Evolutionary conservation across 441 rosid genomes (phyloP), one percentile per base, ranked within the genome.

Genomic region (Eutrema salsugineum): DNA sequence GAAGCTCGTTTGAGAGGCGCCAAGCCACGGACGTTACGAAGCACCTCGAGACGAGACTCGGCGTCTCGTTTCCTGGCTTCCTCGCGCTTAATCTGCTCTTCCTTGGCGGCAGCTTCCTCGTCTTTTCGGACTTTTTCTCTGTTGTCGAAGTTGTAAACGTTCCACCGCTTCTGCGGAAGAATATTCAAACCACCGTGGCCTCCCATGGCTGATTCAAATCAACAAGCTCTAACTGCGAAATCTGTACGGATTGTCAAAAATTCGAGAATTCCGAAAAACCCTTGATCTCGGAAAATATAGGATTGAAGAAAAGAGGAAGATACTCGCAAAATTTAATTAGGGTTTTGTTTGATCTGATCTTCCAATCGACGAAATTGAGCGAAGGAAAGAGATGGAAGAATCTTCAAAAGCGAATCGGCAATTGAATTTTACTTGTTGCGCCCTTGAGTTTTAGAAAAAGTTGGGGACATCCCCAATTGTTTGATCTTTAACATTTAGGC

Each of bases 181-280:
- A 94, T 94, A 68, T 94, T 94, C 50, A 94, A 82, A 62, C 97
- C 97, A n/a, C 97, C 96, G 74, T 94, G 97, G 8, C 98, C 99
- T 66, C 99, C 99, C 99, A 91, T 93, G 46, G 39, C 32, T 30
- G 0, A 33, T 30, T 36, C 12, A 1, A 27, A 16, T 55, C 44
- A 55, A n/a, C 12, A 48, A 57, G 16, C 24, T 14, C 33, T 6
- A 16, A 8, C 16, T 39, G 30, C 27, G 15, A 11, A 17, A 16
- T 16, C 44, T 1, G 3, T 16, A 24, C 19, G 19, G 20, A 24
- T 48, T 27, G 5, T 4, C 22, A 4, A 27, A 28, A 12, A 60
- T 59, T 60, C 8, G 58, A 11, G 16, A 35, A 6, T 46, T 11
- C 19, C 6, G 19, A 28, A 40, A 40, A 51, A 24, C 57, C 59